Conservation (phyloP, 495 filamentous ascomycete species). For the Aspergillus homomorphus region DNA sequence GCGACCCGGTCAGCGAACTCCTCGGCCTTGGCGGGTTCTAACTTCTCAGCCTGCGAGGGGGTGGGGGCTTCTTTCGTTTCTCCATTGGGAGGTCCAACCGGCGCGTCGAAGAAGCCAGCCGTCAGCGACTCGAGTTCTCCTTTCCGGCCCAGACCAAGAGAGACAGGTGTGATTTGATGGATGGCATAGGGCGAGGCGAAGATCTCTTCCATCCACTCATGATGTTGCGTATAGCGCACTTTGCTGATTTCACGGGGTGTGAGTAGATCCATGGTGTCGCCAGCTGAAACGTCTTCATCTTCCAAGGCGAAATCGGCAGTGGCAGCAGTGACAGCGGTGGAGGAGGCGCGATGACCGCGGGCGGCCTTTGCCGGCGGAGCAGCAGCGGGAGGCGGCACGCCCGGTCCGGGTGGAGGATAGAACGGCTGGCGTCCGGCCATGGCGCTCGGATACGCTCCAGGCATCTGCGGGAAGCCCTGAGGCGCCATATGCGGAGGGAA, state of each 20-base stretch:
- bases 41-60: slow-evolving; percentile 54
- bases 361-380: slow-evolving; percentile 32
- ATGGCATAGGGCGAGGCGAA: slow-evolving; percentile 81
- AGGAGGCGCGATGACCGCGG: slow-evolving; percentile 38
- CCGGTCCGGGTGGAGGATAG: slow-evolving; percentile 36
- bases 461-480: slow-evolving; percentile 37
- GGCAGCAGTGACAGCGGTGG: slow-evolving; percentile 33
- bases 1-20: slow-evolving; percentile 74
- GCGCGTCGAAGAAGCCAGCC: slow-evolving; percentile 70
- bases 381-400: slow-evolving; percentile 26
- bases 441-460: slow-evolving; percentile 29
- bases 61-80: slow-evolving; percentile 39
- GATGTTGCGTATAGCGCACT: slow-evolving; percentile 84
- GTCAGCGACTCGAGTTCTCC: slow-evolving; percentile 82
- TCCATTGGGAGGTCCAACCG: slow-evolving; percentile 31
- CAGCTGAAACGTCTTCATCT: slow-evolving; percentile 81
- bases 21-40: slow-evolving; percentile 65
- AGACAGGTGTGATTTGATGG: slow-evolving; percentile 77
- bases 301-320: slow-evolving; percentile 60
- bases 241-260: slow-evolving; percentile 84
- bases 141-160: slow-evolving; percentile 81
- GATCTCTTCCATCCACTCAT: slow-evolving; percentile 99
- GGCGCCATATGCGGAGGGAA: slow-evolving; percentile 54
- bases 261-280: slow-evolving; percentile 83
- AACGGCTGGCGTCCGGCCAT: slow-evolving; percentile 36